phyloP scores from a whole-genome alignment of 208 protist genomes.

The Trypanosoma grayi region DNA sequence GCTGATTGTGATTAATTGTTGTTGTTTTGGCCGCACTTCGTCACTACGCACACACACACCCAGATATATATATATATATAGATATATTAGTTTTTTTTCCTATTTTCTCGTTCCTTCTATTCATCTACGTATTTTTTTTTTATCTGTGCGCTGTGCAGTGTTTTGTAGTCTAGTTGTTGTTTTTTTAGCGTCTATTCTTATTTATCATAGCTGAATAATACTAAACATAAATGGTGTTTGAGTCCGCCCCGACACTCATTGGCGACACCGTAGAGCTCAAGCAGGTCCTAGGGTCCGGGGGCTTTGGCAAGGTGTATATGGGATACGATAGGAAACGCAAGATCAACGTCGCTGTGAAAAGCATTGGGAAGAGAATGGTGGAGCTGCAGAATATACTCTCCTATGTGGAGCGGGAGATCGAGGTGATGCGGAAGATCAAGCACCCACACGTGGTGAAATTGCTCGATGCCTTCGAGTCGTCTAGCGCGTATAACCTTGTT shows the following conservation, averaged over 20 bases:
- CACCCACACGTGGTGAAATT: conserved; percentile 93
- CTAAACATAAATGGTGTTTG: conserved; percentile 12
- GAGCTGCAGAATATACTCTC: conserved; percentile 54
- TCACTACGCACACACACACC: no score
- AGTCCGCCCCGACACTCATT: conserved; percentile 31
- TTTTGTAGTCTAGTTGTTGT: conserved; percentile 1
- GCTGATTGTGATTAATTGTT: neutral
- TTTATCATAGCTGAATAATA: neutral
- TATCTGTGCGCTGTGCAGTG: conserved; percentile 11
- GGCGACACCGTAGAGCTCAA: conserved; percentile 73
- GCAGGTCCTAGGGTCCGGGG: conserved; percentile 83
- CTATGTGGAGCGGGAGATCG: conserved; percentile 95
- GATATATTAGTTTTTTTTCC: neutral
- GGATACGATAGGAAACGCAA: conserved; percentile 75
- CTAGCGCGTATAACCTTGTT: conserved; percentile 96
- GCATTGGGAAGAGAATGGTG: conserved; percentile 86
- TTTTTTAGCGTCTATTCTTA: conserved; percentile 1
- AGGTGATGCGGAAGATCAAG: conserved; percentile 96
- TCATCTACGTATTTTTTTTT: conserved; percentile 4
- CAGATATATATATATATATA: neutral
- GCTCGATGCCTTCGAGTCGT: conserved; percentile 95
- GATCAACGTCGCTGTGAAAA: conserved; percentile 89
- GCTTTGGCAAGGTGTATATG: conserved; percentile 88
- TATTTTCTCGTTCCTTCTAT: neutral
- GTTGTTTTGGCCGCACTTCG: no score